Evolutionary conservation across 805 yeast genomes (phyloP), one percentile per base, ranked within the genome.

Genomic region (Candida vartiovaarae): DNA sequence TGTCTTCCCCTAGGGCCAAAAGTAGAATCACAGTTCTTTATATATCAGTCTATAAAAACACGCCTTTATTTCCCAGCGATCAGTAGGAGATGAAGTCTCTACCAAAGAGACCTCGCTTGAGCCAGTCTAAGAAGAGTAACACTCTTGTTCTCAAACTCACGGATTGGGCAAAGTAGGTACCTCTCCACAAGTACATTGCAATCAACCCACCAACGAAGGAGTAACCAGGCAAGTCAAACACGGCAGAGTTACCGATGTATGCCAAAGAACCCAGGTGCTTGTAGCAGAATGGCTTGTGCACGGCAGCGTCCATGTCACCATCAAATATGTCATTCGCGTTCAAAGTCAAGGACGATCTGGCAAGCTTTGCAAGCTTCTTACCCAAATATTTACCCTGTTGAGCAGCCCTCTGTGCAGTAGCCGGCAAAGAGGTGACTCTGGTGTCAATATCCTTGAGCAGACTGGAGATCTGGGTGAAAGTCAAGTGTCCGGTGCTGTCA

Each of bases 111-210:
- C 78, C 78, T 64, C 84, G 72, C 60, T 78, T 79, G 50, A 80
- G 55, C 85, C 85, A 80, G 58, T 81, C 86, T 74, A 78, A 74
- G 64, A 75, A 75, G 58, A 81, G 61, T 51, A 79, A 66, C 4
- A 76, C 81, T 57, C 86, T 72, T 5, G 82, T 76, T 60, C 85
- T 71, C 54, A 76, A 60, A 46, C 83, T 75, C 34, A 81, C 85
- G 41, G 82, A 73, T 59, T 80, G 83, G 30, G 84, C 75, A 62
- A 80, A 80, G 62, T 80, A 80, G 28, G 78, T 82, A 40, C 82
- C 73, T 66, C 87, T 74, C 87, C 87, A 80, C 43, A 80, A 62
- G 57, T 81, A 81, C 80, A 81, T 76, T n/a, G 85, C 85, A 34
- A 79, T 60, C 40, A 80, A 59, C 2, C 85, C 87, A 46, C 85